Conservation (phyloP, 2,329 filamentous ascomycete species). For the Alternaria infectoria region DNA sequence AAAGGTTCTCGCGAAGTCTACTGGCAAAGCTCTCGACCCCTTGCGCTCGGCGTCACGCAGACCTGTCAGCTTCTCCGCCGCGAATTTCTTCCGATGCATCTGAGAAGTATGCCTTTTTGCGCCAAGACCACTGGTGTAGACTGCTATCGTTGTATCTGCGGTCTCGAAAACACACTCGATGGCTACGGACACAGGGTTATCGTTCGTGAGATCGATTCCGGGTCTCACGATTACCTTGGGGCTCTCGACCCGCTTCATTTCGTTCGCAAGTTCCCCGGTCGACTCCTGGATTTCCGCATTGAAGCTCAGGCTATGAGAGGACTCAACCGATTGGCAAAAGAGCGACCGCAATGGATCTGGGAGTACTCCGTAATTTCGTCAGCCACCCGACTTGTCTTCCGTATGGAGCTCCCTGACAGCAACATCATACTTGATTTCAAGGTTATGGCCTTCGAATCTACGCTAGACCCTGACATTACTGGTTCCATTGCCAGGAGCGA, state of each 20-base stretch:
- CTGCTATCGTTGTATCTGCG: not conserved
- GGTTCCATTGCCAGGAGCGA: not conserved
- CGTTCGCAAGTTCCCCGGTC: not conserved
- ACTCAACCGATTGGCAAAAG: not conserved
- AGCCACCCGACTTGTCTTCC: not conserved
- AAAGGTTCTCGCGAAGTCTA: not conserved
- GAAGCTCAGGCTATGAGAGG: fast-evolving
- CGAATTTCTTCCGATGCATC: not conserved
- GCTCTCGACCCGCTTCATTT: not conserved
- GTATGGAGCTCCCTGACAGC: not conserved
- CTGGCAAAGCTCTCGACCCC: not conserved
- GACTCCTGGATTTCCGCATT: not conserved
- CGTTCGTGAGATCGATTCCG: not conserved
- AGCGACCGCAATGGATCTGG: not conserved
- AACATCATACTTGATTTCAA: not conserved
- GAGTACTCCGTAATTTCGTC: not conserved
- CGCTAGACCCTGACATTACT: not conserved
- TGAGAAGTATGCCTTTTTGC: not conserved
- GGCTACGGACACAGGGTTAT: not conserved
- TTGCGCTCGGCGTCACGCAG: not conserved
- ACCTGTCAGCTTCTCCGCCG: not conserved
- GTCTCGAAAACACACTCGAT: not conserved
- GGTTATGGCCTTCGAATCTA: not conserved
- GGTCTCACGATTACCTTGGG: not conserved
- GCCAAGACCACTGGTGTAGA: not conserved